Evolutionary conservation across 116 monocot genomes (phyloP).

Genomic region (Phalaenopsis hybrid): DNA sequence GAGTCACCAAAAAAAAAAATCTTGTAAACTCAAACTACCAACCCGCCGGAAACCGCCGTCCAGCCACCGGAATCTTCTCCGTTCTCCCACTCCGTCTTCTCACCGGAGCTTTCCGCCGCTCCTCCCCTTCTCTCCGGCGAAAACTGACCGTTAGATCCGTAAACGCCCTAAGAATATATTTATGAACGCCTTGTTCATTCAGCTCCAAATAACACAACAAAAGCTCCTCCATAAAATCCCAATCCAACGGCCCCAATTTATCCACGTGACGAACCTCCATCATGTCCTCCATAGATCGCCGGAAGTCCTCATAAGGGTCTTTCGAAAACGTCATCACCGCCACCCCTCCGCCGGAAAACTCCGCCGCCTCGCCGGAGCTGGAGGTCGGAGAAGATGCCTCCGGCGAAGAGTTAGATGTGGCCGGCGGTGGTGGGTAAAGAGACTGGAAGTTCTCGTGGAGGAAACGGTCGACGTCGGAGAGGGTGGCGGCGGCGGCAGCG

Average conservation of each 20-base stretch:
- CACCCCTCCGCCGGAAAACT: constrained; percentile 19
- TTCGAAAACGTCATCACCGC: constrained; percentile 56
- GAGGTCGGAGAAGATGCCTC: background rate
- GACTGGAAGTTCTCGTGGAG: constrained; percentile 72
- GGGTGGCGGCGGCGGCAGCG: constrained; percentile 38
- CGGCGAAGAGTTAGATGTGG: constrained; percentile 17
- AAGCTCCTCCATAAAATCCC: constrained; percentile 84
- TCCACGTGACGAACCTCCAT: constrained; percentile 40
- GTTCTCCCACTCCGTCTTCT: background rate
- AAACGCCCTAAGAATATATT: constrained; percentile 55
- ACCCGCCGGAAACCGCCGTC: background rate
- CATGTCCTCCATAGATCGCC: constrained; percentile 63
- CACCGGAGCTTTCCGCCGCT: background rate
- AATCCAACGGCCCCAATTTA: constrained; percentile 44
- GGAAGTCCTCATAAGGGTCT: constrained; percentile 70
- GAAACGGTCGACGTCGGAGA: constrained; percentile 74
- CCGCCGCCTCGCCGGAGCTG: background rate
- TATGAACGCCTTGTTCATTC: constrained; percentile 64
- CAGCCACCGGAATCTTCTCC: background rate
- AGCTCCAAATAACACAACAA: constrained; percentile 64
- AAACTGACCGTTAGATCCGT: constrained; percentile 45
- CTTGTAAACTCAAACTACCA: background rate
- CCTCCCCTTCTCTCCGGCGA: constrained; percentile 8
- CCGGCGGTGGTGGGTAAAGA: constrained; percentile 32
- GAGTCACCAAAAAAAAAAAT: too few species aligned